Evolutionary conservation across 2,329 filamentous ascomycete species (phyloP), one percentile per base, ranked within the genome.

Genomic region (Fusarium sp.): DNA sequence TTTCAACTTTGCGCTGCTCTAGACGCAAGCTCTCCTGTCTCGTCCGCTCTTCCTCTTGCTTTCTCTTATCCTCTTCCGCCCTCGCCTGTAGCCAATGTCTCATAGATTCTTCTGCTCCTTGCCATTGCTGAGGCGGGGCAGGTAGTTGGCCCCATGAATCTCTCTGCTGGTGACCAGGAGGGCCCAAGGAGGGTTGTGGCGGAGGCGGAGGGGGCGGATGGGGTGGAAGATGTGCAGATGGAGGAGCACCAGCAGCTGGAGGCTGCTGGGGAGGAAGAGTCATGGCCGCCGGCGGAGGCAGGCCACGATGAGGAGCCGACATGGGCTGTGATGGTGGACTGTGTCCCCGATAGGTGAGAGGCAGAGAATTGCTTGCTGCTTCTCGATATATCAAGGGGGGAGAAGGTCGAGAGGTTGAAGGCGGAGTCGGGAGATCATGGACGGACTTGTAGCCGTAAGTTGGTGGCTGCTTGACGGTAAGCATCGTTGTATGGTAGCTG

Each of bases 41-140:
- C 28, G 88, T 90, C 76, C 87, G 91, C 81, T 94, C 92, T 81
- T 94, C 92, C 81, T 95, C 92, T 81, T 94, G 92, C 78, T 84
- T 91, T 68, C 90, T 87, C 78, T 87, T 90, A 78, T 95, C 92
- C 78, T 95, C 92, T 80, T 95, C 93, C 2, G 89, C 85, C 80
- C 91, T 93, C 59, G 92, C 90, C 61, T 88, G 82, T 28, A 94
- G 83, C 92, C 92, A 95, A 61, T 86, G 88, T 70, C 88, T 90
- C 90, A 93, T 92, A 6, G 90, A 88, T 41, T 94, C 92, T 77
- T 93, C 91, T 38, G 88, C 85, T 53, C 87, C 88, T 77, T 91
- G 89, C 88, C 91, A 92, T 79, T 90, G 88, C 44, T 88, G 87
- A 33, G 91, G 90, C 35, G 89, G 88, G 5, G 88, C 85, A n/a